Base-by-base conservation (phyloP, 1,139 yeast species). In the Suhomyces bribrorum region DNA sequence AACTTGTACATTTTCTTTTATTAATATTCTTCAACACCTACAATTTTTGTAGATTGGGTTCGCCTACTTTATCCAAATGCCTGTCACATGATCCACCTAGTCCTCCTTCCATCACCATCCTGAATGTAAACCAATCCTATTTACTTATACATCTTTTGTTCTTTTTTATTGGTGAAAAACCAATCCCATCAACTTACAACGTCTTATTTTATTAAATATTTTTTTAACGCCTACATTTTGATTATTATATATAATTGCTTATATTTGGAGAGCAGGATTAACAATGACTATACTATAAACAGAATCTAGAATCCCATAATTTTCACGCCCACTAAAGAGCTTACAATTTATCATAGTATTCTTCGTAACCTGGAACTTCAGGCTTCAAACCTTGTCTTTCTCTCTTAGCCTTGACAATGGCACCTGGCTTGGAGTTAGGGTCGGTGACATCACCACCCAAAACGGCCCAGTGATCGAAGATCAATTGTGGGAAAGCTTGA, bases 401-500 rank as follows among this genome's bases (percentile, higher is more conserved):
- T 83, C 99, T 89, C 75, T 94, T 83, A 56, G 76, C 94, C 57
- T 68, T 62, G 64, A 87, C 97, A 70, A 92, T 87, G 59, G 75
- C 77, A 86, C 97, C 97, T 63, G 97, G 94, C 83, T 90, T 92
- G 65, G 96, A 64, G 66, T 83, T 60, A 67, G 90, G 83, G 77
- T 92, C 97, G 60, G 86, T 76, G 69, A 95, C 95, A 74, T 88
- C 94, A 75, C 97, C 96, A 59, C 69, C 65, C 80, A 92, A 78
- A 63, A 86, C 73, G 56, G 88, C 80, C 97, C 97, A 92, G 75
- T 92, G 98, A 74, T 90, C 97, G 77, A 92, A 92, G 75, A 92
- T 92, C 95, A 92, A 83, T 81, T 90, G 97, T 79, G 98, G 98
- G 97, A 92, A 92, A 73, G 98, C 98, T 83, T 92, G 98, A 77